Base-by-base conservation (phyloP, 495 filamentous ascomycete species). In the Aspergillus panamensis region DNA sequence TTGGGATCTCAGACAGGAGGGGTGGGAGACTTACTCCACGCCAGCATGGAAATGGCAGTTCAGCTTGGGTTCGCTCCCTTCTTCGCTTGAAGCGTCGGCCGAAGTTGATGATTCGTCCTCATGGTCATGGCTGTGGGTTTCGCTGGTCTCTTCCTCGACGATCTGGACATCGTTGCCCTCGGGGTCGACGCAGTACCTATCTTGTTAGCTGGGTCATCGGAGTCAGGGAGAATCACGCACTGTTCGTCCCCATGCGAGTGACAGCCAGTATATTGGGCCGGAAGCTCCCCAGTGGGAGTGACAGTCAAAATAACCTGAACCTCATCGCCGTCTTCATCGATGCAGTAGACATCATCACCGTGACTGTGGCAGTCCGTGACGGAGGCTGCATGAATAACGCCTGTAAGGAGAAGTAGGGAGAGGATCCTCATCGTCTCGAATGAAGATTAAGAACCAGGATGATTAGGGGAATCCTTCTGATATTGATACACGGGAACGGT, bases 11-110 rank as follows among this genome's bases (percentile, higher is more conserved):
- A 14, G 5, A 25, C 7, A 13, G 31, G 48, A 13, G 40, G n/a
- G 16, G 12, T 1, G 35, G 40, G 44, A 33, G 32, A 65, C 76
- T 65, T 70, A 84, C 81, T 87, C 83, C 17, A 87, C 78, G 6
- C 83, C 84, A n/a, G 83, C 83, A 58, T 88, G 83, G 66, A 84
- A 86, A 61, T 87, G 84, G 61, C 83, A 87, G 50, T 78, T 77
- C 35, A 30, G 21, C 55, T 25, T 45, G 13, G 51, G 33, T 9
- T 48, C 48, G 37, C n/a, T 44, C 40, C 33, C 47, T 51, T 51
- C 33, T 29, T 39, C 37, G 4, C 35, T 48, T 29, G 35, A 42
- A 6, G 42, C 62, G 8, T 58, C 54, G 8, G 10, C 10, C 14
- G 35, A 10, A 8, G 35, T 39, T 13, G 35, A 39, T 12, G 62